Base-by-base conservation (phyloP, 805 yeast genomes). In the Candida ulmi region DNA sequence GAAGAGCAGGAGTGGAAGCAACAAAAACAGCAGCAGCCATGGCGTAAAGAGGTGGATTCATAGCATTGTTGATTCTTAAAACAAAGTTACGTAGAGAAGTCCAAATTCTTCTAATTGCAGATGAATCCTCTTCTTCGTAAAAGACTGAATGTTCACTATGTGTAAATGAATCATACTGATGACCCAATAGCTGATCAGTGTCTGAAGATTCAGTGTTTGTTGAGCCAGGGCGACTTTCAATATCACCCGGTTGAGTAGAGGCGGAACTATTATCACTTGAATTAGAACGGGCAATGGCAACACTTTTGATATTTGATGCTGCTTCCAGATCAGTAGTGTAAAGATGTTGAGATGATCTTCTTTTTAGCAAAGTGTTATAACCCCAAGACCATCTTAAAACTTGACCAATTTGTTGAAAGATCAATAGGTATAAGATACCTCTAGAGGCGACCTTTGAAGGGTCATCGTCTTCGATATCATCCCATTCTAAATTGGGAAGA, bases 331-430 rank as follows among this genome's bases (percentile, higher is more conserved):
- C 34, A 18, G 24, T 12, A 8, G 24, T 18, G 15, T 30, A 30
- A 5, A 30, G 5, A 5, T 11, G 11, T 4, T 26, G 4, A 13
- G 33, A 23, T 15, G 72, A 62, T 42, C 76, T 69, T 49, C 71
- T 77, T 48, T 76, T 71, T 55, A 84, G 62, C 43, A 84, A 65
- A 26, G 74, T 80, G 55, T 84, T 84, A 58, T 78, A 84, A 38
- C 95, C 95, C 91, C 93, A 84, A 24, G 87, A 78, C 93, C 95
- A 84, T 57, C 93, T 73, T 42, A 84, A 63, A 50, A 84, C 78
- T 59, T 84, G 95, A 15, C 91, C 93, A 57, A 84, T 72, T 58
- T 84, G 95, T 61, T 84, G 95, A 59, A 83, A 83, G 38, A 84
- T 80, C 46, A 84, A 65, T 37, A 84, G 62, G 57, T 84, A 84